These are phyloP conservation scores for Verticillium klebahnii DNA, from an alignment of 2,329 filamentous ascomycete genomes.

Conservation along the genomic window DNA sequence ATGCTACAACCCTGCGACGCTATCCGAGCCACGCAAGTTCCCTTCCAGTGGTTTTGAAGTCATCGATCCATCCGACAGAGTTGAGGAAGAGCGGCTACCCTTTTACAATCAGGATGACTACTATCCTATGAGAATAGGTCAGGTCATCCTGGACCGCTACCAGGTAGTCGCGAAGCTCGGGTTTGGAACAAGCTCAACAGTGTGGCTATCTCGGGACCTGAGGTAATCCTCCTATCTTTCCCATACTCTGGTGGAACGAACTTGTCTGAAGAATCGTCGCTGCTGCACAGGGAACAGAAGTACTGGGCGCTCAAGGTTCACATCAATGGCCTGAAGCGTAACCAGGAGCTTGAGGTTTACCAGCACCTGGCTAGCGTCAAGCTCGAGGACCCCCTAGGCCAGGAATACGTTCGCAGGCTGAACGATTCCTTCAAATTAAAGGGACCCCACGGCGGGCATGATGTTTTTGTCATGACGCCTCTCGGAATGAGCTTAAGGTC, in stretches of 20 bases:
- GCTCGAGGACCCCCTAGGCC: slow-evolving; percentile 20
- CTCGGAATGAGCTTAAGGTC: slow-evolving; percentile 31
- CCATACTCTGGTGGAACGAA: no score
- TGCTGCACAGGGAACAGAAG: slow-evolving; percentile 10
- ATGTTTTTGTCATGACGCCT: slow-evolving; percentile 25
- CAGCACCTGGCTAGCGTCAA: slow-evolving; percentile 18
- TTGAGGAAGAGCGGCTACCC: slow-evolving; percentile 22
- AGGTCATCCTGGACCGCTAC: slow-evolving; percentile 27
- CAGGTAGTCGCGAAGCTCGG: slow-evolving; percentile 36
- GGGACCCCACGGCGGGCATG: slow-evolving; percentile 10
- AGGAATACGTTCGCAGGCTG: slow-evolving; percentile 23
- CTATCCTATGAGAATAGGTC: slow-evolving; percentile 29
- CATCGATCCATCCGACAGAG: slow-evolving; percentile 13
- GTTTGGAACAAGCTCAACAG: slow-evolving; percentile 33
- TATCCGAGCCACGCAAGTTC: slow-evolving; percentile 1
- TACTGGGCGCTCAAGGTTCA: slow-evolving; percentile 29
- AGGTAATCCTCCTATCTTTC: background rate
- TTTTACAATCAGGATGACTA: slow-evolving; percentile 22
- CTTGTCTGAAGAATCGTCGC: no score
- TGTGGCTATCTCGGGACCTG: slow-evolving; percentile 36
- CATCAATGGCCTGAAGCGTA: slow-evolving; percentile 19
- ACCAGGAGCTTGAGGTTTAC: slow-evolving; percentile 25
- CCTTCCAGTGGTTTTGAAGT: slow-evolving; percentile 13
- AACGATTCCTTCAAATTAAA: slow-evolving; percentile 24
- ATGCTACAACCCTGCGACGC: background rate